Percentiles rank a stretch among this genome's conserved stretches.
phyloP scores from a whole-genome alignment of 169 alveolate species.

The Perkinsus marinus region DNA sequence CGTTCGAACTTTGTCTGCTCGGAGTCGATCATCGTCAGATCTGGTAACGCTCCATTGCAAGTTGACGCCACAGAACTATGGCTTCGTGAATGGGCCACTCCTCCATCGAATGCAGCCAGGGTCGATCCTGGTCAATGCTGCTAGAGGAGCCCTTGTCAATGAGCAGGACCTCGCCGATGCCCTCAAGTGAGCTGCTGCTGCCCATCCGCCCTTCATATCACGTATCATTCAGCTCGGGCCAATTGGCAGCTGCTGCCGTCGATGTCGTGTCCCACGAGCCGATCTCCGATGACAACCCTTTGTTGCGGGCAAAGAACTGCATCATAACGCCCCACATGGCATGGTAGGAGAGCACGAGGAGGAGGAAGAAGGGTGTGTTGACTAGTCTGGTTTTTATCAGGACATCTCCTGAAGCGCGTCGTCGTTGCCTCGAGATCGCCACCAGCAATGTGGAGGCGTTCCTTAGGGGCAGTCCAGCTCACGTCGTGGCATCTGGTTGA shows the following conservation, averaged over 20 bases:
- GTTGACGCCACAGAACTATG: not conserved
- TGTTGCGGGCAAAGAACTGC: not conserved
- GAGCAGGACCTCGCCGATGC: not conserved
- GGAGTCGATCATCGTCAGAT: not conserved
- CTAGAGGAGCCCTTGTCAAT: not conserved
- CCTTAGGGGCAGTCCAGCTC: not conserved
- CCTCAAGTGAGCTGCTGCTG: not conserved
- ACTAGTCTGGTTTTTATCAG: not conserved
- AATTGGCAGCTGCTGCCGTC: not conserved
- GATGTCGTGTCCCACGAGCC: not conserved
- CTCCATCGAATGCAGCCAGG: not conserved
- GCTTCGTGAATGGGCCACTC: not conserved
- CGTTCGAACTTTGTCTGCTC: not conserved
- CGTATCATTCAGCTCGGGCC: not conserved
- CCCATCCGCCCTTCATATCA: not conserved
- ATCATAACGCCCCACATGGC: not conserved
- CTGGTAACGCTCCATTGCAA: not conserved
- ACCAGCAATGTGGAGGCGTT: not conserved
- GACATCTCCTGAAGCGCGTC: not conserved
- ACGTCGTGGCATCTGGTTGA: not conserved
- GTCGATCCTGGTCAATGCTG: not conserved
- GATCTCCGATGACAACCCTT: not conserved
- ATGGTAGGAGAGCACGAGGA: not conserved
- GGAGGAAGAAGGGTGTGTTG: not conserved
- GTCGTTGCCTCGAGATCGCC: not conserved